Conservation (phyloP, 225 moss, liverwort and hornwort genomes). For the Antitrichia curtipendula region DNA sequence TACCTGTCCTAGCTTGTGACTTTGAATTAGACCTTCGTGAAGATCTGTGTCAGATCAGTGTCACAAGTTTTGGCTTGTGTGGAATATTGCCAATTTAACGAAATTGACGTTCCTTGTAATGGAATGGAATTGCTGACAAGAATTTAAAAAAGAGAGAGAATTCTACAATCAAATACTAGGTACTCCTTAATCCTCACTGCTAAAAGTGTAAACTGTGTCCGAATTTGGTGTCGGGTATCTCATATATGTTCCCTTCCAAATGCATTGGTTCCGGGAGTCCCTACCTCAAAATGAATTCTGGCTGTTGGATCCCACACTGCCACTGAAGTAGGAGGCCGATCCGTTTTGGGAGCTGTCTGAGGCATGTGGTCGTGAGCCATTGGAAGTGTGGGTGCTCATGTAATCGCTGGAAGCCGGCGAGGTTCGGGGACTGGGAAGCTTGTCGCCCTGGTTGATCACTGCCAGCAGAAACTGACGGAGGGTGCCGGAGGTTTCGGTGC, state of each 20-base stretch:
- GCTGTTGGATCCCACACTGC: conserved; percentile 18
- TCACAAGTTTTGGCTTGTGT: not conserved
- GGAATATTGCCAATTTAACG: not conserved
- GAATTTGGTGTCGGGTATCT: not conserved
- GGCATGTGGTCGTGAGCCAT: not conserved
- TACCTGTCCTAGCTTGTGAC: not conserved
- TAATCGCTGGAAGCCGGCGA: conserved; percentile 2
- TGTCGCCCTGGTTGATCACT: not conserved
- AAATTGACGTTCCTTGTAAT: not conserved
- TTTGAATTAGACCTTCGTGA: not conserved
- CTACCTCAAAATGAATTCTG: conserved; percentile 2
- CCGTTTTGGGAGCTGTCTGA: conserved; percentile 8
- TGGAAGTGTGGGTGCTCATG: conserved; percentile 6
- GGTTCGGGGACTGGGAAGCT: not conserved
- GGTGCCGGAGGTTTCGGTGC: not conserved
- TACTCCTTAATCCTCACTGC: not conserved
- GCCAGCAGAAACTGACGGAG: conserved; percentile 15
- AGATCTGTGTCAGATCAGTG: not conserved
- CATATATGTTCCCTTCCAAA: not conserved
- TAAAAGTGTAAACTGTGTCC: not conserved
- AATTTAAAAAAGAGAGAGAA: not conserved
- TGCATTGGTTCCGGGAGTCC: not conserved
- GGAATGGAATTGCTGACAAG: not conserved
- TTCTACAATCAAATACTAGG: not conserved
- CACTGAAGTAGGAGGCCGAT: conserved; percentile 8